These are phyloP conservation scores for Rutstroemia sp. DNA, from an alignment of 2,329 filamentous ascomycete species.

Conservation along the genomic window DNA sequence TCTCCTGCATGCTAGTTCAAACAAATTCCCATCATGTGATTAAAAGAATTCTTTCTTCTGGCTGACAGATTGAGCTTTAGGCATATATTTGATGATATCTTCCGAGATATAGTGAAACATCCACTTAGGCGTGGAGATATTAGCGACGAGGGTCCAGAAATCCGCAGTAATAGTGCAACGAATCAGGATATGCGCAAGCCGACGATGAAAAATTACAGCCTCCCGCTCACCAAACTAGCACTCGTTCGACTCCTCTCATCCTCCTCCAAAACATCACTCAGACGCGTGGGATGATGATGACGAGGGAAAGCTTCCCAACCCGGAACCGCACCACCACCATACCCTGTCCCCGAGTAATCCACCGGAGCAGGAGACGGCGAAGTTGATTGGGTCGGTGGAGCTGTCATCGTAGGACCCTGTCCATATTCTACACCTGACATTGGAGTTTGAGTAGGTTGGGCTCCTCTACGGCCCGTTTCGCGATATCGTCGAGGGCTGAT, in stretches of 20 bases:
- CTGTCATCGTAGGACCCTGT: conserved; percentile 15
- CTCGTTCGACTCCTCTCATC: conserved; percentile 74
- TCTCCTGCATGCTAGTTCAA: not conserved
- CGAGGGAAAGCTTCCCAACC: conserved; percentile 71
- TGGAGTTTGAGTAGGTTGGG: conserved; percentile 16
- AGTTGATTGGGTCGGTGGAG: conserved; percentile 4
- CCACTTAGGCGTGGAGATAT: not conserved
- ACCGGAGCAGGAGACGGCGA: conserved; percentile 27
- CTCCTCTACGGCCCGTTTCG: conserved; percentile 15
- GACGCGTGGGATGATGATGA: conserved; percentile 79
- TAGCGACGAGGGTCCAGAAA: not conserved
- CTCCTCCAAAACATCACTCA: conserved; percentile 84
- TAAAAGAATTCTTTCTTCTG: not conserved
- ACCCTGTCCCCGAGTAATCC: conserved; percentile 62
- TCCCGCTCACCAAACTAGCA: conserved; percentile 31
- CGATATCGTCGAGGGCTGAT: conserved; percentile 28
- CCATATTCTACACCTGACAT: conserved; percentile 24
- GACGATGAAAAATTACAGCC: not conserved
- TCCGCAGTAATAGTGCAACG: not conserved
- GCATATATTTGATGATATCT: too few species aligned
- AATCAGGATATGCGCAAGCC: too few species aligned
- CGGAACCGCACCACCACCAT: conserved; percentile 51
- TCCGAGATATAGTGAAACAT: not conserved
- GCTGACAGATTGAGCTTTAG: too few species aligned
- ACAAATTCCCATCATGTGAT: not conserved